Evolutionary conservation across 1,284 basidiomycete species (phyloP).

Genomic region (Cystobasidiaceae sp.): DNA sequence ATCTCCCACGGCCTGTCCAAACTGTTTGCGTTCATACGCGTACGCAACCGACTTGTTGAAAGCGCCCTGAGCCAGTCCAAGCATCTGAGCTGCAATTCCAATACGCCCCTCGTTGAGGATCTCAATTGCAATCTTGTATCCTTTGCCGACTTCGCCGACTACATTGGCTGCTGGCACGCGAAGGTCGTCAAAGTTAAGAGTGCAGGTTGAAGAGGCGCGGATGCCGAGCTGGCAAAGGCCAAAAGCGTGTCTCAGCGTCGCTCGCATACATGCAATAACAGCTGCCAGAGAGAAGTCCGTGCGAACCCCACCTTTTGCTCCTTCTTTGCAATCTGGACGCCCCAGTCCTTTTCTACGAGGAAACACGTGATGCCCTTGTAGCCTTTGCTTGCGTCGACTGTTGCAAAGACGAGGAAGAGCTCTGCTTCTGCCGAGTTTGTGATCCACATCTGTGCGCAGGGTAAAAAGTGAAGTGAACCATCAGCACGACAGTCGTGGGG

Average conservation of each 20-base stretch:
- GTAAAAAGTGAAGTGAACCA: background rate
- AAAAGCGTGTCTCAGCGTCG: background rate
- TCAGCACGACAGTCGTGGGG: conserved; percentile 30
- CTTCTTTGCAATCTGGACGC: conserved; percentile 95
- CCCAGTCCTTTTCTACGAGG: conserved; percentile 92
- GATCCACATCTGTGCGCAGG: conserved; percentile 79
- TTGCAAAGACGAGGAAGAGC: conserved; percentile 81
- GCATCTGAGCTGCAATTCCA: conserved; percentile 59
- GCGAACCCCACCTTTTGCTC: conserved; percentile 69
- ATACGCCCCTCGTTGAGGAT: conserved; percentile 80
- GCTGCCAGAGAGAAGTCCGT: conserved; percentile 38
- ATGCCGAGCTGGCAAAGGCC: conserved; percentile 67
- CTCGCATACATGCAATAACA: background rate
- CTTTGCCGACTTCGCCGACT: conserved; percentile 72
- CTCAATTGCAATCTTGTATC: conserved; percentile 67
- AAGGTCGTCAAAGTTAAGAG: conserved; percentile 92
- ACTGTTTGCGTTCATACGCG: conserved; percentile 88
- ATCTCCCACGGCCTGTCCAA: conserved; percentile 78
- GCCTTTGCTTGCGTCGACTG: conserved; percentile 87
- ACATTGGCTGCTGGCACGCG: conserved; percentile 88
- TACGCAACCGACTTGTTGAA: conserved; percentile 90
- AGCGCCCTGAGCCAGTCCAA: conserved; percentile 93
- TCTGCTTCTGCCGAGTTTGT: conserved; percentile 97
- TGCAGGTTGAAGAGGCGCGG: conserved; percentile 92
- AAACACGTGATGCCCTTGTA: conserved; percentile 99